A percentile compares a stretch with the other conserved stretches of the same genome.
These are phyloP conservation scores for Nadsonia commutata DNA, from an alignment of 1,139 yeast species.

Conservation along the genomic window DNA sequence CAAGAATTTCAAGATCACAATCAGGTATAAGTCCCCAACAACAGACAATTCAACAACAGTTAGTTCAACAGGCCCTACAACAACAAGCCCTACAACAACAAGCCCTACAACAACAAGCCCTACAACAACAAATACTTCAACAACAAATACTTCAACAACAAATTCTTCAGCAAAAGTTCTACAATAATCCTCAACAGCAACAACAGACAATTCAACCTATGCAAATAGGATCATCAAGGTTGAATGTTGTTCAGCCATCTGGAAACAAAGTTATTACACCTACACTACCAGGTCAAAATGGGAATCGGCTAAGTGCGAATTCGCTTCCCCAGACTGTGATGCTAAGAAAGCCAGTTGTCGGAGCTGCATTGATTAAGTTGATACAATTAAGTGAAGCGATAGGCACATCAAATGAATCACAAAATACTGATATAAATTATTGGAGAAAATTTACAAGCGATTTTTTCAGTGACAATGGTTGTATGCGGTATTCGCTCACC, in stretches of 20 bases:
- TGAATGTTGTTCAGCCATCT: slow-evolving; percentile 9
- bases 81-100: slow-evolving; percentile 11
- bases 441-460: slow-evolving; percentile 35
- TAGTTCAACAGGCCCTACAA: slow-evolving; percentile 5
- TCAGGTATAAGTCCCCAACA: slow-evolving; percentile 5
- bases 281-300: slow-evolving; percentile 4
- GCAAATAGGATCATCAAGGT: slow-evolving; percentile 7
- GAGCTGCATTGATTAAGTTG: slow-evolving; percentile 24
- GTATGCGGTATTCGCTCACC: slow-evolving; percentile 31
- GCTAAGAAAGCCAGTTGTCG: slow-evolving; percentile 16
- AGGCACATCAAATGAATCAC: slow-evolving; percentile 24
- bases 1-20: not conserved
- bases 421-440: slow-evolving; percentile 28
- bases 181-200: slow-evolving; percentile 6
- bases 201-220: slow-evolving; percentile 9
- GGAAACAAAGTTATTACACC: slow-evolving; percentile 3
- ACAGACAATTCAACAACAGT: slow-evolving; percentile 3
- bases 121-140: slow-evolving; percentile 7
- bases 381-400: slow-evolving; percentile 27
- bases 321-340: slow-evolving; percentile 7
- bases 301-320: slow-evolving; percentile 5
- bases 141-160: slow-evolving; percentile 7
- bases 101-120: slow-evolving; percentile 4
- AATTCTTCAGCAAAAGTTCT: slow-evolving; percentile 10
- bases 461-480: slow-evolving; percentile 35